Evolutionary conservation across 768 basidiomycete species (phyloP).

Genomic region (Pleurotus giganteus): DNA sequence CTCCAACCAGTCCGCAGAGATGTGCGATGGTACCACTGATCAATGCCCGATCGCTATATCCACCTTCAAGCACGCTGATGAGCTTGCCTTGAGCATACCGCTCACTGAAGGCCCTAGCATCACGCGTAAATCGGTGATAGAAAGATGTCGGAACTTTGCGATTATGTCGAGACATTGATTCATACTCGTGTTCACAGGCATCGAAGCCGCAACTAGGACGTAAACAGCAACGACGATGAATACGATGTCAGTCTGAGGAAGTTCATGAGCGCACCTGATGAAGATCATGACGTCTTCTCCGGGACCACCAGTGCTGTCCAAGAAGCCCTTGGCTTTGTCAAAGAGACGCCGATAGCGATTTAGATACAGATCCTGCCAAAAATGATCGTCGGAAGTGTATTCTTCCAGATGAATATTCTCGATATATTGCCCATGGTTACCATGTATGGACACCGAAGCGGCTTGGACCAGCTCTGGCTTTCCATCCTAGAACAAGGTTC

Average conservation of each 20-base stretch:
- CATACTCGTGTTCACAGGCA: slow-evolving; percentile 88
- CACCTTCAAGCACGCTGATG: slow-evolving; percentile 92
- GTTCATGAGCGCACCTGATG: slow-evolving; percentile 60
- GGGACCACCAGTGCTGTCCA: slow-evolving; percentile 61
- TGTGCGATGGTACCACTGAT: slow-evolving; percentile 83
- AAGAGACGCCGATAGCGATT: slow-evolving; percentile 61
- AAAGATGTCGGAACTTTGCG: slow-evolving; percentile 88
- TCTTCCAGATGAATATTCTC: slow-evolving; percentile 82
- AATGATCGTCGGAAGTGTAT: slow-evolving; percentile 70
- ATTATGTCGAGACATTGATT: slow-evolving; percentile 88
- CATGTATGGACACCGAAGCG: slow-evolving; percentile 78
- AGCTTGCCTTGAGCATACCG: slow-evolving; percentile 64
- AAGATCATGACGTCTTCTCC: slow-evolving; percentile 77
- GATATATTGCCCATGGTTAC: slow-evolving; percentile 83
- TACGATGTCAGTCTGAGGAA: not conserved
- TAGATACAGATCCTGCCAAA: slow-evolving; percentile 73
- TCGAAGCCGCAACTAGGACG: slow-evolving; percentile 86
- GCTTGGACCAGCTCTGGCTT: slow-evolving; percentile 77
- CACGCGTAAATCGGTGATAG: slow-evolving; percentile 79
- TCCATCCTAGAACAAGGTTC: slow-evolving; percentile 58
- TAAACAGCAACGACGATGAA: not conserved
- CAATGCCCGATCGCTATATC: slow-evolving; percentile 89
- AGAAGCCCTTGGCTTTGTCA: slow-evolving; percentile 65
- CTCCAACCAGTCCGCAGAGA: slow-evolving; percentile 61
- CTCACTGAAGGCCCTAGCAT: slow-evolving; percentile 65